phyloP scores from a whole-genome alignment of 768 basidiomycete genomes.

The Tephrocybe sp. region DNA sequence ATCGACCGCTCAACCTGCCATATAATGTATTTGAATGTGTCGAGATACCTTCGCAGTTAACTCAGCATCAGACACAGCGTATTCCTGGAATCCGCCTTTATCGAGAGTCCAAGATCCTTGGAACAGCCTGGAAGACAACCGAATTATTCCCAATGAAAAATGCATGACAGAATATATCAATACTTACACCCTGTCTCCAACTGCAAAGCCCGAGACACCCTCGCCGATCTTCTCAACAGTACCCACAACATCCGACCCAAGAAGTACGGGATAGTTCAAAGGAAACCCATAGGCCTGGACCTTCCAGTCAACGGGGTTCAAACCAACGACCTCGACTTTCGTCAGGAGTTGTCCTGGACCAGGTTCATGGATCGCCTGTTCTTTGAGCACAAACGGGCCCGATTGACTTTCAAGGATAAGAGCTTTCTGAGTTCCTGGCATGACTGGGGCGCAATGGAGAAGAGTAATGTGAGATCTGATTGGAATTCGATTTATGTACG shows the following conservation, averaged over 20 bases:
- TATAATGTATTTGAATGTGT: slow-evolving; percentile 28
- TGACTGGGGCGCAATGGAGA: too few relatives aligned
- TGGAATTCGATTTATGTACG: too few relatives aligned
- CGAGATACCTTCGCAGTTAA: slow-evolving; percentile 17
- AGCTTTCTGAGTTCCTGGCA: slow-evolving; percentile 24
- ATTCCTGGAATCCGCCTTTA: slow-evolving; percentile 27
- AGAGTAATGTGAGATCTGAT: too few relatives aligned
- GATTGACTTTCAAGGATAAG: slow-evolving; percentile 19
- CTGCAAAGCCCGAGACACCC: slow-evolving; percentile 46
- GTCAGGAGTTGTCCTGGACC: slow-evolving; percentile 40
- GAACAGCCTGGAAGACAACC: slow-evolving; percentile 5
- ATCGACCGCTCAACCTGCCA: slow-evolving; percentile 20
- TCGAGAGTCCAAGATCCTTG: slow-evolving; percentile 9
- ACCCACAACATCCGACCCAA: slow-evolving; percentile 52
- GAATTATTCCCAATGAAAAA: neutral
- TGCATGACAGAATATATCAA: neutral
- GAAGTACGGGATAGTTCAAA: slow-evolving; percentile 41
- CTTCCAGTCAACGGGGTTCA: slow-evolving; percentile 56
- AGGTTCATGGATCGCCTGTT: slow-evolving; percentile 22
- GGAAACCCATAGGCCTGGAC: slow-evolving; percentile 39
- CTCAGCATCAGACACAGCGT: slow-evolving; percentile 20
- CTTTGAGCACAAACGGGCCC: slow-evolving; percentile 16
- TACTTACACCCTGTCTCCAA: slow-evolving; percentile 55
- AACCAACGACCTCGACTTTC: slow-evolving; percentile 34
- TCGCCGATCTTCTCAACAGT: slow-evolving; percentile 50